Evolutionary conservation across 202 grass and related monocot genomes (phyloP), one percentile per base, ranked within the genome.

Genomic region (Panicum virgatum): DNA sequence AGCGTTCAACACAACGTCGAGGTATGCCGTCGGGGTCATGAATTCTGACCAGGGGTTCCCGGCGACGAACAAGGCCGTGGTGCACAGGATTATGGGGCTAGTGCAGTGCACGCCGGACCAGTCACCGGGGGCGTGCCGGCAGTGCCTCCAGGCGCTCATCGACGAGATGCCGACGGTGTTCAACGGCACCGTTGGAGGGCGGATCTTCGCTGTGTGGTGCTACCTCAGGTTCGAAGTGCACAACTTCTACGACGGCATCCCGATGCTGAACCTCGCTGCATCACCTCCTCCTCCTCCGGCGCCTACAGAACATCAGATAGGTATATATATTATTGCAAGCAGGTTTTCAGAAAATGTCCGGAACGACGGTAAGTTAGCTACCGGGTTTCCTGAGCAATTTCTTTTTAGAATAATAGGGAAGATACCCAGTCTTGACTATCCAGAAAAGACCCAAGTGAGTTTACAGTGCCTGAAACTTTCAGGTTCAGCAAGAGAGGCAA

Each of bases 51-150:
- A 22, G 0, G 54, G n/a, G 19, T 87, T 87, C 85, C 6, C 72
- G 54, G 69, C 72, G 34, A 54, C 16, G 19, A 2, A 12, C 6
- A 13, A 18, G 47, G 32, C 18, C 32, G 2, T 87, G 71, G 78
- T 76, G 72, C 53, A 76, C 62, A 25, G 2, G 16, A 48, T 86
- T 15, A 30, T 27, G 11, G 84, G 77, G 18, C 22, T 81, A 61
- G 77, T 65, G 58, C 84, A 86, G 84, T 86, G 84, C 84, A 75
- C 77, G 77, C 58, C n/a, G 57, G 77, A 80, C 29, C 68, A 47
- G 66, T 0, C 62, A 69, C 69, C 68, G 36, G 19, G 0, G 12
- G 60, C 38, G 19, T 86, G 84, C 84, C 34, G 1, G 13, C 13
- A 0, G 53, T 85, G 83, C 74, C 63, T 79, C 4, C 23, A 29